These are phyloP conservation scores for Westerdykella sp. DNA, from an alignment of 2,329 filamentous ascomycete species.

Conservation along the genomic window DNA sequence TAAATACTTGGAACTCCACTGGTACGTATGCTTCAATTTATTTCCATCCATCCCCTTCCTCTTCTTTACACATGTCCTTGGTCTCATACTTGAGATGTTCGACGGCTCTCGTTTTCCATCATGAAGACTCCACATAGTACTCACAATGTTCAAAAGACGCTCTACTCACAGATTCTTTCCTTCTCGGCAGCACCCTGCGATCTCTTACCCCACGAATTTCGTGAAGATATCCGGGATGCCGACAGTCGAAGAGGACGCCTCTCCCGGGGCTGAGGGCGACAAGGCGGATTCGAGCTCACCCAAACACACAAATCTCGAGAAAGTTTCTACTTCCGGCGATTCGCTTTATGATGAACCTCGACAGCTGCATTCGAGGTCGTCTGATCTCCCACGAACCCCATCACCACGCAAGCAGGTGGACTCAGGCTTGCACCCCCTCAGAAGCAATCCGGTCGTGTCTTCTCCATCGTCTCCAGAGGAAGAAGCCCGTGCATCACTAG, in stretches of 20 bases:
- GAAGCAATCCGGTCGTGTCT: conserved; percentile 6
- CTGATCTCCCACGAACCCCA: too few relatives aligned
- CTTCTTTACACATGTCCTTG: conserved; percentile 1
- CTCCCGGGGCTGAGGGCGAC: too few relatives aligned
- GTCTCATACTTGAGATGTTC: neutral
- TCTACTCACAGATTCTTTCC: conserved; percentile 27
- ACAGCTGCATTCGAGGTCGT: too few relatives aligned
- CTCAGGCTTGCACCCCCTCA: conserved; percentile 15
- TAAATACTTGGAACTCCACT: neutral
- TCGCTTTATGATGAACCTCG: too few relatives aligned
- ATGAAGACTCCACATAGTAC: conserved; percentile 2
- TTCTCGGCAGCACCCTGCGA: conserved; percentile 15
- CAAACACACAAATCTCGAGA: too few relatives aligned
- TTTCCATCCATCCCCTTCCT: conserved; percentile 5
- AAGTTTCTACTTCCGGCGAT: too few relatives aligned
- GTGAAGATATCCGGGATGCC: conserved; percentile 22
- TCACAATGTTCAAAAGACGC: conserved; percentile 26
- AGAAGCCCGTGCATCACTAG: conserved; percentile 27
- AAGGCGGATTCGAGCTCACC: conserved; percentile 9
- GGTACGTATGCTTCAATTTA: conserved; percentile 11
- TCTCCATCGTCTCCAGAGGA: conserved; percentile 15
- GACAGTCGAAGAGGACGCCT: conserved; percentile 13
- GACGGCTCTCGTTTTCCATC: neutral
- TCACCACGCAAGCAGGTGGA: too few relatives aligned
- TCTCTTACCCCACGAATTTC: conserved; percentile 17